These are phyloP conservation scores for Malassezia sp. DNA, from an alignment of 1,284 basidiomycete genomes.

Conservation along the genomic window DNA sequence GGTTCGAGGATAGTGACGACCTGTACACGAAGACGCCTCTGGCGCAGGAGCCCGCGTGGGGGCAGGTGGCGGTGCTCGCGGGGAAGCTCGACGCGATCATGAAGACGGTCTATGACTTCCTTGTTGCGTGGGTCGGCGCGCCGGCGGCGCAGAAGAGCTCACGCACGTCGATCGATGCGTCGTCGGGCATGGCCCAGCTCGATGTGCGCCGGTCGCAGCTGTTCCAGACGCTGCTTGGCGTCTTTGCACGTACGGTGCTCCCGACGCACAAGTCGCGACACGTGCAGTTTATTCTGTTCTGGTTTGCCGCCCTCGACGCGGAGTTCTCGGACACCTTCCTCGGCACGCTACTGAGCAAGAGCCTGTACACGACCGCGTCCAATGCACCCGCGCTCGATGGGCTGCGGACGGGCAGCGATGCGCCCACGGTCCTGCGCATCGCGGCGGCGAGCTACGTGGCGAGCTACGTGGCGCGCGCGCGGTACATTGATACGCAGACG, in stretches of 20 bases:
- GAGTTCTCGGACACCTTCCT: constrained; percentile 86
- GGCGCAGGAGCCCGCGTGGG: constrained; percentile 20
- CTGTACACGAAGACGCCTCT: constrained; percentile 42
- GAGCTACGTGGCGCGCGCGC: constrained; percentile 79
- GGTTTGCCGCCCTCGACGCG: constrained; percentile 77
- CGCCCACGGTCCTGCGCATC: constrained; percentile 35
- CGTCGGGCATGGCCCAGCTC: not conserved
- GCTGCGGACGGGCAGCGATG: constrained; percentile 6
- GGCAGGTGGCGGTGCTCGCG: constrained; percentile 65
- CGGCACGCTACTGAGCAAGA: constrained; percentile 77
- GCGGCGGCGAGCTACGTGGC: constrained; percentile 51
- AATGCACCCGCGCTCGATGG: no score
- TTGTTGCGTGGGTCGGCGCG: constrained; percentile 50
- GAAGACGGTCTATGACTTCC: constrained; percentile 70
- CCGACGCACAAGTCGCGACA: constrained; percentile 93
- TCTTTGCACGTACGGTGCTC: constrained; percentile 85
- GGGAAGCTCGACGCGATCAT: constrained; percentile 82
- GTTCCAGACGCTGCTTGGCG: constrained; percentile 76
- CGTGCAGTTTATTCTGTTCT: constrained; percentile 93
- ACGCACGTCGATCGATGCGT: no score
- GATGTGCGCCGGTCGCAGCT: constrained; percentile 28
- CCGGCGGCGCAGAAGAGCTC: not conserved
- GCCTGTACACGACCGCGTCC: constrained; percentile 53
- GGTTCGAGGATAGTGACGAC: constrained; percentile 51
- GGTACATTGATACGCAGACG: constrained; percentile 66